Base-by-base conservation (phyloP, 2,329 filamentous ascomycete genomes). In the Thielaviopsis ethacetica region DNA sequence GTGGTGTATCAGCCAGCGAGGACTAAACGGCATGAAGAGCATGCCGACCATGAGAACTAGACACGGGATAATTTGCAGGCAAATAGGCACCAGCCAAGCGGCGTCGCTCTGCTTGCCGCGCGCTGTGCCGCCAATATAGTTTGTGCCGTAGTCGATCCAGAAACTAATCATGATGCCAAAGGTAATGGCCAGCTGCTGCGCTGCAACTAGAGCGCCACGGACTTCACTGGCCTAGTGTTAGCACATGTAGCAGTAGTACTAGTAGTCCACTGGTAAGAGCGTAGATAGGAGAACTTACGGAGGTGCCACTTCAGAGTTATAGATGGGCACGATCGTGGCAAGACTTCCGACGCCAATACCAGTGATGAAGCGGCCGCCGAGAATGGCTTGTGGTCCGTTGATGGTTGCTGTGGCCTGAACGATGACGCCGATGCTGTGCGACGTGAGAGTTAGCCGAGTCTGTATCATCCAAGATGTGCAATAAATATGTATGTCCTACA, bases 1-100 rank as follows among this genome's bases (percentile, higher is more conserved):
- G 65, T 86, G 83, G 67, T 88, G 82, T 9, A 86, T 72, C 1
- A 91, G 76, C 85, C 85, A 90, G 64, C 87, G 77, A 0, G 87
- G 87, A 0, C 81, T 85, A 70, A 86, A 89, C 0, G 86, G 87
- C 85, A 91, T 4, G 71, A 87, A 88, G 12, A 86, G 66, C 78
- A 90, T 90, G 44, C 86, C 86, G 12, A 77, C 65, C 27, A 84
- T 80, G 1, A 91, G 77, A 3, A 88, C 64, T 1, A 83, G 64
- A 0, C 84, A 85, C 0, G 86, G 86, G 0, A 76, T 74, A 3
- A 90, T 74, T 65, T 91, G 87, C 0, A 91, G 73, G 63, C 80
- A 83, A 56, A 88, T 80, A 0, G 87, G 87, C 0, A 87, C 71
- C 0, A 88, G 76, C 87, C 87, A 93, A 0, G 87, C 83, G 0